Percentiles rank a stretch among this genome's conserved stretches.
phyloP scores from a whole-genome alignment of 805 yeast species.

The Zygosaccharomyces pseudorouxii region DNA sequence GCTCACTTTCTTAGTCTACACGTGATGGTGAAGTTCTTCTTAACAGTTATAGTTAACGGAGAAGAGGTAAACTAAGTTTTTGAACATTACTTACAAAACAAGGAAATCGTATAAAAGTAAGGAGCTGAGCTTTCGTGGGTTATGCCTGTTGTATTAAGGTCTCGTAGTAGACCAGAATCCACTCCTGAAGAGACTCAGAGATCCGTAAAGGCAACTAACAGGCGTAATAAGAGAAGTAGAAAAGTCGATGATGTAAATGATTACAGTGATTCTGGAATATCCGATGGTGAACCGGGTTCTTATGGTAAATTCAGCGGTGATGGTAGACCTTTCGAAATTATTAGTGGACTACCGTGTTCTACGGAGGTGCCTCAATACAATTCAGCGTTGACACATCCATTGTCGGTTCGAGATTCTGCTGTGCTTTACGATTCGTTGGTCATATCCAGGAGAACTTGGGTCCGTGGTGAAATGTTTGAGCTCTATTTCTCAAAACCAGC shows the following conservation, averaged over 20 bases:
- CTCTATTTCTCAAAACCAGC: slow-evolving; percentile 73
- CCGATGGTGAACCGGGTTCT: slow-evolving; percentile 6
- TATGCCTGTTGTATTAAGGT: slow-evolving; percentile 16
- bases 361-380: slow-evolving; percentile 50
- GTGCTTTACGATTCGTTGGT: slow-evolving; percentile 66
- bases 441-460: slow-evolving; percentile 66
- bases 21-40: slow-evolving; percentile 3
- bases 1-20: not conserved
- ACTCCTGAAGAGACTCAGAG: slow-evolving; percentile 4
- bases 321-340: slow-evolving; percentile 57
- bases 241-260: slow-evolving; percentile 18
- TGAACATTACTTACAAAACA: not conserved
- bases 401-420: slow-evolving; percentile 68
- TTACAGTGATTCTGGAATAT: slow-evolving; percentile 7
- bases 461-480: slow-evolving; percentile 63
- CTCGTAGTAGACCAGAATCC: slow-evolving; percentile 9
- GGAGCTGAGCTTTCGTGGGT: not conserved
- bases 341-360: slow-evolving; percentile 66
- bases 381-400: slow-evolving; percentile 56
- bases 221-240: slow-evolving; percentile 16
- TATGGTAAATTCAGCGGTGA: slow-evolving; percentile 18
- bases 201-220: slow-evolving; percentile 1
- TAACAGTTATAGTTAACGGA: not conserved
- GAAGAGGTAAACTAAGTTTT: not conserved
- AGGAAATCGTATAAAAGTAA: not conserved